phyloP scores from a whole-genome alignment of 805 yeast species.

The Barnettozyma sp. region DNA sequence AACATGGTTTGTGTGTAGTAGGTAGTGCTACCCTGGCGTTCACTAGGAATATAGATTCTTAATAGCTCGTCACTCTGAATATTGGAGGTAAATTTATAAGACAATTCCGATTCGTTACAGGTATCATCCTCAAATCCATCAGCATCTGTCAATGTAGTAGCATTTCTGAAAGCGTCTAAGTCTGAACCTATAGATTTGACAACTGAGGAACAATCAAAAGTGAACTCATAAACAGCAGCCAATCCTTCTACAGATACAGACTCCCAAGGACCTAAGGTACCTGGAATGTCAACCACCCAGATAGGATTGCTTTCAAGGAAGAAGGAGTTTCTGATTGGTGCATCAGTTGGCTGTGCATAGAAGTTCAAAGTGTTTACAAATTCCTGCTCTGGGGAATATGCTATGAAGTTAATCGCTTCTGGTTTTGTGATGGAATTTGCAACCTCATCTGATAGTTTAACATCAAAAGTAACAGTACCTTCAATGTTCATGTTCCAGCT shows the following conservation, averaged over 20 bases:
- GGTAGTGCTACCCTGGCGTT: neutral
- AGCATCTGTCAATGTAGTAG: constrained; percentile 3
- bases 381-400: constrained; percentile 4
- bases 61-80: constrained; percentile 1
- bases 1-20: neutral
- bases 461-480: constrained; percentile 6
- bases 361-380: constrained; percentile 2
- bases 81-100: neutral
- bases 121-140: neutral
- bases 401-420: constrained; percentile 2
- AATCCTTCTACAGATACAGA: constrained; percentile 2
- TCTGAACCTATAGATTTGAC: constrained; percentile 3
- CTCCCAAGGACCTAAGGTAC: constrained; percentile 8
- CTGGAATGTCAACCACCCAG: constrained; percentile 11
- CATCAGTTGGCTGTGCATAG: constrained; percentile 5
- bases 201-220: constrained; percentile 2
- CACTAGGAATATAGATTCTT: neutral
- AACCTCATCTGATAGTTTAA: constrained; percentile 1
- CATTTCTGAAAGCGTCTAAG: constrained; percentile 4
- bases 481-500: constrained; percentile 6
- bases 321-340: constrained; percentile 8
- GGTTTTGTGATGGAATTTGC: constrained; percentile 1
- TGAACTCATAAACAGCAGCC: constrained; percentile 3
- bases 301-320: constrained; percentile 4
- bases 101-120: neutral